Base-by-base conservation (phyloP, 257 asterid genomes). In the Asclepias syriaca region DNA sequence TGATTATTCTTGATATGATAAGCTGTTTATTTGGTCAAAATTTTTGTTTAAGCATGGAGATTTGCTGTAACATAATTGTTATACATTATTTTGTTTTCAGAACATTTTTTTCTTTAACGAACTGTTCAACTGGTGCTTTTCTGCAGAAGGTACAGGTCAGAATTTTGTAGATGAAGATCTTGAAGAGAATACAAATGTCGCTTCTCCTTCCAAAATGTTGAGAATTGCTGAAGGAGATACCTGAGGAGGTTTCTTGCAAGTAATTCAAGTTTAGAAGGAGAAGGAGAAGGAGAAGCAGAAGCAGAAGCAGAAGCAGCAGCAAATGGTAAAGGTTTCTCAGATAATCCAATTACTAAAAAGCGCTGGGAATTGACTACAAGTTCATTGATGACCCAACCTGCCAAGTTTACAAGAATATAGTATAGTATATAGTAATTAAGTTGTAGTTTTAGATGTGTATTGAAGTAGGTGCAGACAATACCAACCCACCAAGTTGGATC, bases 141-240 rank as follows among this genome's bases (percentile, higher is more conserved):
- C 37, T 76, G 73, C 81, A 78, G 85, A 82, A 76, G 83, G 85
- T 69, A 75, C 83, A 18, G 85, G 76, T 5, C 85, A 82, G 69
- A 82, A 82, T 71, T 83, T 79, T 78, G 72, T 55, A 49, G 80
- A 77, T 59, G 76, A 77, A 29, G 74, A 60, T 53, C 45, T 22
- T 21, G 65, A 65, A 22, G 67, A 82, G 24, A 55, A 73, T 8
- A 18, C 73, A 21, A 65, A 60, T 22, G 27, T 66, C 49, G 14
- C 39, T 61, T 40, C 59, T 60, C 39, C 12, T 43, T 29, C 69
- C 58, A 82, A 77, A 72, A 79, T 69, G 82, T 60, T 68, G 80
- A 82, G 74, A 71, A 68, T 63, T 43, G 75, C 77, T 48, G 66
- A 12, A 6, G 65, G 43, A 54, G 78, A 68, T 29, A 16, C 75